Percentiles rank a stretch among this genome's conserved stretches.
Evolutionary conservation across 2,329 filamentous ascomycete genomes (phyloP).

Genomic region (Pestalotiopsis sp.): DNA sequence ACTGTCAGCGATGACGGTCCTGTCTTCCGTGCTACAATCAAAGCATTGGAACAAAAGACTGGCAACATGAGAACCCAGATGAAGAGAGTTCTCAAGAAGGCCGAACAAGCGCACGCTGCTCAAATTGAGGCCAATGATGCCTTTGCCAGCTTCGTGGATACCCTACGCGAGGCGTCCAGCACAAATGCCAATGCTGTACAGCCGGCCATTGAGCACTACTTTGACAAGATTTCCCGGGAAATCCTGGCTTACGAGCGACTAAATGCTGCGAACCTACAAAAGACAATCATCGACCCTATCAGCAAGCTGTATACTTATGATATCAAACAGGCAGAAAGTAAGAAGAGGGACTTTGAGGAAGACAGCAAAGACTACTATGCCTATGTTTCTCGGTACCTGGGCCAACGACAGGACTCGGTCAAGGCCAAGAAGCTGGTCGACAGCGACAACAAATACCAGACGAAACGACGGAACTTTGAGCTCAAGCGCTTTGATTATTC

Average conservation of each 20-base stretch:
- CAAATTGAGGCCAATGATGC: conserved; percentile 86
- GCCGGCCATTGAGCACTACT: conserved; percentile 95
- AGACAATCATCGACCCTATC: conserved; percentile 92
- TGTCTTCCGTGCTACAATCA: conserved; percentile 94
- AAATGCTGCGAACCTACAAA: conserved; percentile 83
- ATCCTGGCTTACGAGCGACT: conserved; percentile 85
- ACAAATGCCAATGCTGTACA: conserved; percentile 97
- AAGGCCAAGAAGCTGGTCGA: conserved; percentile 97
- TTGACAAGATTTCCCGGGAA: conserved; percentile 92
- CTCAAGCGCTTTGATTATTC: conserved; percentile 98
- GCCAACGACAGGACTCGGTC: conserved; percentile 90
- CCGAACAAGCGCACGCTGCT: conserved; percentile 82
- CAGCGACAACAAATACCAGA: conserved; percentile 95
- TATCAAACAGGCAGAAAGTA: conserved; percentile 95
- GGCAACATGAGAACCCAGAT: conserved; percentile 91
- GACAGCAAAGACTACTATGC: conserved; percentile 98
- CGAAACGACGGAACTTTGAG: conserved; percentile 91
- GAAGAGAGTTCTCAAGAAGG: conserved; percentile 93
- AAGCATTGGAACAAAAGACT: conserved; percentile 93
- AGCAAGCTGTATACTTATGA: conserved; percentile 90
- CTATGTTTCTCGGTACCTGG: conserved; percentile 93
- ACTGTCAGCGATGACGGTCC: conserved; percentile 88
- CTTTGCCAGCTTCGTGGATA: conserved; percentile 79
- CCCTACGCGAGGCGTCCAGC: conserved; percentile 81
- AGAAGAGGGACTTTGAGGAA: conserved; percentile 97